phyloP scores from a whole-genome alignment of 208 protist genomes.

The Leishmania amazonensis region DNA sequence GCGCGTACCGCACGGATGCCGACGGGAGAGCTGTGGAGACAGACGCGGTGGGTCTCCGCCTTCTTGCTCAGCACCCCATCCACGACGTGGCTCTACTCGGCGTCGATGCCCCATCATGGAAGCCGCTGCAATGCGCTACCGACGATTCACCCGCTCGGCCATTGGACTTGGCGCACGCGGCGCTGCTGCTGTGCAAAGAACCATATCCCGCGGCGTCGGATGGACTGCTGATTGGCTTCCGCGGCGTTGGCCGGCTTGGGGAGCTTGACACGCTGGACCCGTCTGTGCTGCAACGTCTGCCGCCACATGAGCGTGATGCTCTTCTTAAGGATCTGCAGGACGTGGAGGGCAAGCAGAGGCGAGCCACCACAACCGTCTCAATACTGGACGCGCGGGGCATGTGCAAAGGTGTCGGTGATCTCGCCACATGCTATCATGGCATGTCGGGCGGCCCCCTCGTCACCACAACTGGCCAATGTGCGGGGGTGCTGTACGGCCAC shows the following conservation, averaged over 20 bases:
- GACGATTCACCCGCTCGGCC: not conserved
- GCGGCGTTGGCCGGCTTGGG: conserved; percentile 59
- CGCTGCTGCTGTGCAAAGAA: conserved; percentile 16
- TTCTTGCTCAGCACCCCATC: conserved; percentile 61
- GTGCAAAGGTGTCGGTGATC: conserved; percentile 41
- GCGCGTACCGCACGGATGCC: conserved; percentile 37
- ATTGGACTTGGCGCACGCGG: not conserved
- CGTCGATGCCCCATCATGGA: conserved; percentile 9
- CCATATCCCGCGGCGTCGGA: conserved; percentile 8
- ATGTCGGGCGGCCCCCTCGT: conserved; percentile 80
- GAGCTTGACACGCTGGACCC: conserved; percentile 80
- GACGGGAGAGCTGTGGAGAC: conserved; percentile 33
- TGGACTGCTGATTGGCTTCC: conserved; percentile 50
- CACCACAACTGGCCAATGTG: conserved; percentile 38
- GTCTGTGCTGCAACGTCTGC: conserved; percentile 56
- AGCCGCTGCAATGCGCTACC: not conserved
- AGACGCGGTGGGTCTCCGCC: conserved; percentile 26
- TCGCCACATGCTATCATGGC: conserved; percentile 65
- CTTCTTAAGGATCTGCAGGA: conserved; percentile 54
- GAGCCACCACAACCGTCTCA: conserved; percentile 25
- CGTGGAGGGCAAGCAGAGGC: conserved; percentile 68
- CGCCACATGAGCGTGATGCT: conserved; percentile 45
- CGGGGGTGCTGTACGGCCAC: conserved; percentile 75
- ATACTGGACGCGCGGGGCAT: conserved; percentile 56
- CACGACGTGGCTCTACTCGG: conserved; percentile 66